Base-by-base conservation (phyloP, 2,329 filamentous ascomycete genomes). In the Rutstroemia sp. region DNA sequence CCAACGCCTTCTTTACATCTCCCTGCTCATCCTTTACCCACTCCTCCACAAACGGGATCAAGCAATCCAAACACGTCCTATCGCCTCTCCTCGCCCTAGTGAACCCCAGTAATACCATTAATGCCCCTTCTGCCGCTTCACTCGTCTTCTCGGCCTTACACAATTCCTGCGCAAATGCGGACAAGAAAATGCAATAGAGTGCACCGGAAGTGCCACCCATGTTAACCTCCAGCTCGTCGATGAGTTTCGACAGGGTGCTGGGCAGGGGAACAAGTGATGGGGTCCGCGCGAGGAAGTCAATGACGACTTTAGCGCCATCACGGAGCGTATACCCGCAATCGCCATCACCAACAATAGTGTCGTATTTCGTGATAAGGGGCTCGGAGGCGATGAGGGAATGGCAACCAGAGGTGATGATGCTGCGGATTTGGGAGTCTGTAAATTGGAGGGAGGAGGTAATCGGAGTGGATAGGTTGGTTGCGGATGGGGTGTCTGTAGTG, bases 351-450 rank as follows among this genome's bases (percentile, higher is more conserved):
- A 70, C 62, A 12, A 69, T 57, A 0, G 65, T 68, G 64, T 81
- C 79, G 60, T 76, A 81, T 42, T 72, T 73, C 1, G 79, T 81
- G 59, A 81, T 73, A 23, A 76, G 73, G 8, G 78, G 76, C 61
- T 82, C 79, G 6, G 75, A 75, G 48, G 58, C 57, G 52, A 66
- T 66, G 14, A 62, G 56, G 10, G 48, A 55, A n/a, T 63, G 58
- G 45, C 63, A 64, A 19, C 63, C 60, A 14, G 57, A 46, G n/a
- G 42, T 60, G 30, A 62, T 61, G 44, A 64, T 55, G 30, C 59
- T 57, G 27, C 58, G 59, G 23, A 62, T 51, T 51, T 57, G 54
- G 17, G 60, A 17, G 42, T 63, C 61, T 2, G 59, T 57, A 19
- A 61, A 46, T 17, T 36, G 54, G 36, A 64, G 54, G 16, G 59